Percentiles rank a stretch among this genome's conserved stretches.
Conservation (phyloP, 345 rosid species). For the Noccaea bulbosa region DNA sequence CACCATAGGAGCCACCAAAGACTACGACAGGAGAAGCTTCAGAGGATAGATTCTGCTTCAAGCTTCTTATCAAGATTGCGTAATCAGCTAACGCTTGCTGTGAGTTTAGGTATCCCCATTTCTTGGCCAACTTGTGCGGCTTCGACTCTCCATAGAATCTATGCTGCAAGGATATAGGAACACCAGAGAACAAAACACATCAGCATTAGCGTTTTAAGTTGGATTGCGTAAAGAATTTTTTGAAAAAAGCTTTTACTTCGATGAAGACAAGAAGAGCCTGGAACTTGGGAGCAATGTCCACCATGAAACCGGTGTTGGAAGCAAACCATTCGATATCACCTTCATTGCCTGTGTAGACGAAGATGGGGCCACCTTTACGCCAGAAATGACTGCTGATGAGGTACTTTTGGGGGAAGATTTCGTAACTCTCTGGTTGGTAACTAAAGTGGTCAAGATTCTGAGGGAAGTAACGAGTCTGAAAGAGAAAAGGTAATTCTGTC, state of each 20-base stretch:
- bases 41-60: conserved; percentile 70
- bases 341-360: conserved; percentile 80
- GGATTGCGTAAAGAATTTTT: not conserved
- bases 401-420: conserved; percentile 67
- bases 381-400: conserved; percentile 56
- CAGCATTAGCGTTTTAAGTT: not conserved
- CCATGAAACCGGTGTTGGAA: conserved; percentile 72
- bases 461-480: conserved; percentile 59
- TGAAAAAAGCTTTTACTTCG: conserved; percentile 49
- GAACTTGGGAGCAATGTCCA: conserved; percentile 80
- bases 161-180: conserved; percentile 51
- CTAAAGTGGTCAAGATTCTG: conserved; percentile 76
- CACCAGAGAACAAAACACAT: not conserved
- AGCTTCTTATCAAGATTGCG: conserved; percentile 63
- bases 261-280: conserved; percentile 72
- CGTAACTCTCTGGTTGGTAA: conserved; percentile 57
- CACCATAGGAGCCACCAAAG: conserved; percentile 90
- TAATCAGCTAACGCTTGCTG: conserved; percentile 82
- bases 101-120: conserved; percentile 68
- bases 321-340: conserved; percentile 84
- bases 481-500: not conserved
- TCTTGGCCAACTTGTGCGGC: conserved; percentile 56
- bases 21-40: conserved; percentile 76
- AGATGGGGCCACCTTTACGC: conserved; percentile 67
- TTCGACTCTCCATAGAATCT: conserved; percentile 75